Conservation (phyloP, 1,284 basidiomycete species). For the Fomitopsis betulina region DNA sequence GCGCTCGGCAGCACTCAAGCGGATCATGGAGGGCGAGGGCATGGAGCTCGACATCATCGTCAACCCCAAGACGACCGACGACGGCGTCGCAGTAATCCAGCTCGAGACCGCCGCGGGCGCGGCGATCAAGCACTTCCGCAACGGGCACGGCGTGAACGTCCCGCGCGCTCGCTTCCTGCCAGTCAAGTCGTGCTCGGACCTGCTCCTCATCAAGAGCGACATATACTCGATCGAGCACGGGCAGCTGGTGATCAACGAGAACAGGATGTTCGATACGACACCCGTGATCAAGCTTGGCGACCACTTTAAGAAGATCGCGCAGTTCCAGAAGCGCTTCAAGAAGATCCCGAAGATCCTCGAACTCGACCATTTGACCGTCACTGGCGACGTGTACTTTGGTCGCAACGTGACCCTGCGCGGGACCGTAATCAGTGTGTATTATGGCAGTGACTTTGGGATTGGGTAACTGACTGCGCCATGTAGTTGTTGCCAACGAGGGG, state of each 20-base stretch:
- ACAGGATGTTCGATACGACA: conserved; percentile 87
- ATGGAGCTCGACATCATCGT: conserved; percentile 94
- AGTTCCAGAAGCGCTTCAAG: conserved; percentile 98
- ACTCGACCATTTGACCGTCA: conserved; percentile 95
- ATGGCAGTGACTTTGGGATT: neutral
- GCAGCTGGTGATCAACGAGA: conserved; percentile 85
- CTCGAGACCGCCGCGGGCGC: conserved; percentile 96
- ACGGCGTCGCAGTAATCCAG: conserved; percentile 73
- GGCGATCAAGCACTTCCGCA: conserved; percentile 94
- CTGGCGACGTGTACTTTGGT: conserved; percentile 95
- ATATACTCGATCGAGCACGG: conserved; percentile 95
- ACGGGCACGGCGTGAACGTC: conserved; percentile 95
- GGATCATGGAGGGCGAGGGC: conserved; percentile 87
- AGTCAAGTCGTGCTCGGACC: conserved; percentile 86
- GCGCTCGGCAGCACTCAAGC: conserved; percentile 60
- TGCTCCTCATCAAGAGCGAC: conserved; percentile 94
- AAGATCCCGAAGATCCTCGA: conserved; percentile 92
- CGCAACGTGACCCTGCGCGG: conserved; percentile 86
- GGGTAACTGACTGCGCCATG: neutral
- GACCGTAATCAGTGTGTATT: conserved; percentile 67
- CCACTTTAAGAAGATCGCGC: conserved; percentile 87
- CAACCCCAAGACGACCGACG: conserved; percentile 90
- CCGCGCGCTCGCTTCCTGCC: conserved; percentile 96
- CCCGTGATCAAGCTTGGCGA: conserved; percentile 98
- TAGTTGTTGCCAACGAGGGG: conserved; percentile 87